These are phyloP conservation scores for Candida maesae DNA, from an alignment of 805 yeast species.

Conservation along the genomic window DNA sequence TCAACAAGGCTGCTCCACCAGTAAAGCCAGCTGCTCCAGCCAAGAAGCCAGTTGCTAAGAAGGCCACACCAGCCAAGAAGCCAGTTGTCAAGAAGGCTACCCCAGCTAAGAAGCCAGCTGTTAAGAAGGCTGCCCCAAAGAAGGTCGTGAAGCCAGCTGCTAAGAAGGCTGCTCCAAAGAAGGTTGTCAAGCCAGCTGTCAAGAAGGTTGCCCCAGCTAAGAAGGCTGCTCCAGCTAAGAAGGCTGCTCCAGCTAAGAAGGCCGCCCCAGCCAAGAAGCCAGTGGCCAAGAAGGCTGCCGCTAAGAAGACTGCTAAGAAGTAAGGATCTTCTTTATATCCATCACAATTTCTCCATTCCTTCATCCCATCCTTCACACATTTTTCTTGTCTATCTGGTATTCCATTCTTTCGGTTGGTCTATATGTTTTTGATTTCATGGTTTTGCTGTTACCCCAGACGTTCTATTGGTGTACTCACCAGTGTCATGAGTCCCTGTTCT, in stretches of 20 bases:
- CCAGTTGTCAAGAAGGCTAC: slow-evolving; percentile 15
- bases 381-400: slow-evolving; percentile 1
- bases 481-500: not conserved
- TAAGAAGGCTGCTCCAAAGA: slow-evolving; percentile 28
- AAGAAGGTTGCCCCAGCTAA: slow-evolving; percentile 9
- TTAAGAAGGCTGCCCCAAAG: slow-evolving; percentile 6
- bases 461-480: slow-evolving; percentile 1
- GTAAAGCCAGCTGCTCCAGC: slow-evolving; percentile 13
- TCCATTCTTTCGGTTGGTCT: slow-evolving; percentile 2
- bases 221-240: slow-evolving; percentile 11
- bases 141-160: slow-evolving; percentile 25
- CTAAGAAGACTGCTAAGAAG: slow-evolving; percentile 7
- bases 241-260: slow-evolving; percentile 17
- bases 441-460: slow-evolving; percentile 1
- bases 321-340: not conserved
- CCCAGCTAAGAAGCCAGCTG: slow-evolving; percentile 27
- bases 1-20: slow-evolving; percentile 32
- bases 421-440: slow-evolving; percentile 4
- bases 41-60: slow-evolving; percentile 4
- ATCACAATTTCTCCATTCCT: too few species aligned
- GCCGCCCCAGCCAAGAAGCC: not conserved
- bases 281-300: slow-evolving; percentile 9
- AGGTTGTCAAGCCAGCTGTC: not conserved
- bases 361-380: too few species aligned
- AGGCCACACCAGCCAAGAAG: slow-evolving; percentile 28